Conservation (phyloP, 345 rosid genomes). For the Brassica nigra region DNA sequence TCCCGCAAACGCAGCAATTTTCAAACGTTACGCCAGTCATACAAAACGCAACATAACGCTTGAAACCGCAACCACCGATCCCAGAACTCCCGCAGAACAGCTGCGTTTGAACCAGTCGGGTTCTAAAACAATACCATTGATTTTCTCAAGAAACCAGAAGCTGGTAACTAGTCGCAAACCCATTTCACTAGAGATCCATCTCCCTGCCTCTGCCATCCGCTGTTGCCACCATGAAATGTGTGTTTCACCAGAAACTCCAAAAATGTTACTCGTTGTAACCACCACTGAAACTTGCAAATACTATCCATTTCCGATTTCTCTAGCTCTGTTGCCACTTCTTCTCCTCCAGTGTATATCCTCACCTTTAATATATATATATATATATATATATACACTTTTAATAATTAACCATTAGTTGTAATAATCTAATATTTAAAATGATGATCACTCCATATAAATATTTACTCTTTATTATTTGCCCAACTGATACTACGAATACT, state of each 20-base stretch:
- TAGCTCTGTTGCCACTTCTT: slow-evolving; percentile 58
- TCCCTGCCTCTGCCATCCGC: too few species aligned
- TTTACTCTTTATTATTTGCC: too few species aligned
- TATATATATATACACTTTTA: not conserved
- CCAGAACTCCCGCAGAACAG: too few species aligned
- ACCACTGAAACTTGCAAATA: slow-evolving; percentile 77
- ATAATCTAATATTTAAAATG: not conserved
- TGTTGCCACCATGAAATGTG: too few species aligned
- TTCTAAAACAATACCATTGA: too few species aligned
- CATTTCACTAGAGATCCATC: slow-evolving; percentile 55
- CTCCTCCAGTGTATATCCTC: slow-evolving; percentile 69
- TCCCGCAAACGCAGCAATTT: too few species aligned
- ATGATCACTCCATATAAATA: not conserved
- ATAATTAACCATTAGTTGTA: not conserved
- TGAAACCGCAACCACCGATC: too few species aligned
- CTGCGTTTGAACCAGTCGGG: too few species aligned
- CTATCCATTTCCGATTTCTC: slow-evolving; percentile 81
- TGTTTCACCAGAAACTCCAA: too few species aligned
- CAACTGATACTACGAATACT: not conserved
- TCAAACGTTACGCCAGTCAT: too few species aligned
- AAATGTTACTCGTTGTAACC: slow-evolving; percentile 25
- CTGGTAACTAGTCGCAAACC: slow-evolving; percentile 49
- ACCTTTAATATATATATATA: slow-evolving; percentile 48
- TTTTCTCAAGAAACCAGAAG: too few species aligned
- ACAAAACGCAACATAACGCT: too few species aligned